phyloP scores from a whole-genome alignment of 352 stramenopile genomes.

The Poterioochromonas sp. region DNA sequence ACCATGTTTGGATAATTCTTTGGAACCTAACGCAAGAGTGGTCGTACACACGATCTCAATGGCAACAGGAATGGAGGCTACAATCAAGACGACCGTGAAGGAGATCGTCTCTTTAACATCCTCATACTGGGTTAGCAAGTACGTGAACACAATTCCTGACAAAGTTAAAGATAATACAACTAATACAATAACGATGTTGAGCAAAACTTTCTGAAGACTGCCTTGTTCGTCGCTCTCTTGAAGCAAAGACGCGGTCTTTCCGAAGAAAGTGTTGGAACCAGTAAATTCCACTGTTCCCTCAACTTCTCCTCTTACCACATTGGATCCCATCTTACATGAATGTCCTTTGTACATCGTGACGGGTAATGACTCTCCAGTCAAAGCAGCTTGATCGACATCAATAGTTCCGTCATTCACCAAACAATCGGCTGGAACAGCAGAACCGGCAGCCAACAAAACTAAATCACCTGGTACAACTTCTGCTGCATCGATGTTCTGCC shows the following conservation, averaged over 20 bases:
- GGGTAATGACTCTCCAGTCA: constrained; percentile 59
- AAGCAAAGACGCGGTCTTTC: constrained; percentile 58
- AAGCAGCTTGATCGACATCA: constrained; percentile 53
- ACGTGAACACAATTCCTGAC: constrained; percentile 69
- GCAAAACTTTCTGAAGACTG: constrained; percentile 78
- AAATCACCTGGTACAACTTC: background rate
- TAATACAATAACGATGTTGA: constrained; percentile 80
- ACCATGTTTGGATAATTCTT: constrained; percentile 71
- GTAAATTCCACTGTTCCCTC: background rate
- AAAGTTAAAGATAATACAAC: constrained; percentile 69
- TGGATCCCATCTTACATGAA: constrained; percentile 56
- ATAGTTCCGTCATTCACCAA: constrained; percentile 18
- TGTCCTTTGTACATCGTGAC: constrained; percentile 43
- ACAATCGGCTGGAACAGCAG: constrained; percentile 47
- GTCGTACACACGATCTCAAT: constrained; percentile 82
- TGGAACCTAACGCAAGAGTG: constrained; percentile 75
- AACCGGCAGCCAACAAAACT: constrained; percentile 37
- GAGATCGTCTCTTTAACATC: constrained; percentile 56
- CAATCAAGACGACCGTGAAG: constrained; percentile 90
- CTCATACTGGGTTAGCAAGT: constrained; percentile 66
- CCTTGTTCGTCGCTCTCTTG: constrained; percentile 45
- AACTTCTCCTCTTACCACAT: background rate
- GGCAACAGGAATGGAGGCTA: constrained; percentile 86
- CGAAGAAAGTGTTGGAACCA: background rate
- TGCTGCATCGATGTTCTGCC: constrained; percentile 30